Evolutionary conservation across 1,139 yeast species (phyloP), one percentile per base, ranked within the genome.

Genomic region (Suhomyces chickasaworum): DNA sequence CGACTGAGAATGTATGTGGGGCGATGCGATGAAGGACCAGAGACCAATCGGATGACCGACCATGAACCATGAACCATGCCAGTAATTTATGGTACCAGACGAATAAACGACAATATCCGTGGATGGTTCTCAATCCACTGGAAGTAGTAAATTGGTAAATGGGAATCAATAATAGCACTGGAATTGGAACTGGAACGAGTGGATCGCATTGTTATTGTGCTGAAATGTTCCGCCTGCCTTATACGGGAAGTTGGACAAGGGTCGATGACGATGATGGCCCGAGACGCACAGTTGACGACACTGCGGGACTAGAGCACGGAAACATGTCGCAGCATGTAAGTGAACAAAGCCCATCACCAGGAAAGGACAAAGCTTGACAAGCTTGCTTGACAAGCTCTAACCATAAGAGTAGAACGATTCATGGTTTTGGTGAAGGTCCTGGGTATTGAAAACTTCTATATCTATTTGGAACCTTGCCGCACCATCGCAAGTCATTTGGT

Each of bases 291-390:
- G 7, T 6, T 29, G 32, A 29, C 32, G 32, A 29, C 10, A 13
- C 32, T 15, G 32, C 32, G 18, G 32, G 16, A 29, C 7, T 29
- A 13, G 34, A 16, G 36, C 10, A 16, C 32, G 32, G 32, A 29
- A 29, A 29, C 32, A 29, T 29, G 32, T 29, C 32, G 32, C 32
- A 29, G 17, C 32, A 29, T 29, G 32, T 29, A 29, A 29, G 32
- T 13, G 32, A 29, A 29, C 32, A 29, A 29, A 29, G 17, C 6
- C 18, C 17, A 3, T 7, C 32, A 29, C 32, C 16, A n/a, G 16
- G n/a, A n/a, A n/a, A n/a, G n/a, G n/a, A n/a, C n/a, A n/a, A n/a
- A n/a, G n/a, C n/a, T n/a, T n/a, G n/a, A n/a, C n/a, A n/a, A n/a
- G n/a, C n/a, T n/a, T n/a, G n/a, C n/a, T n/a, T n/a, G n/a, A n/a